A percentile compares a stretch with the other conserved stretches of the same genome.
These are phyloP conservation scores for Cyclotella sp. DNA, from an alignment of 108 stramenopile genomes.

Conservation along the genomic window DNA sequence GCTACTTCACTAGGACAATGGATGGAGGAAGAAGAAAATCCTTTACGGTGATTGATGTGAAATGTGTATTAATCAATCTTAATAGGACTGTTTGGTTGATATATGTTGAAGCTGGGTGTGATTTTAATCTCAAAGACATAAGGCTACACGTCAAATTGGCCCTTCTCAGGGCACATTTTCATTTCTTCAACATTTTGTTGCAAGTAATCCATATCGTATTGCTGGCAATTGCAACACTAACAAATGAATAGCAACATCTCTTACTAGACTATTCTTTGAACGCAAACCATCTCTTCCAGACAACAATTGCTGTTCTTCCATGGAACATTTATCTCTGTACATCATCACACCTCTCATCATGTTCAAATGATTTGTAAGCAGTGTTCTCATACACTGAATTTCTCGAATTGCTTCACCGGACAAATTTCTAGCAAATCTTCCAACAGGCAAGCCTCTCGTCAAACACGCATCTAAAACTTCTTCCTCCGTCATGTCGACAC, in stretches of 20 bases:
- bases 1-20: conserved; percentile 86
- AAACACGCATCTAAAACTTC: conserved; percentile 14
- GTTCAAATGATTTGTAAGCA: conserved; percentile 41
- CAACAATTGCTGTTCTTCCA: neutral
- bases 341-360: conserved; percentile 36
- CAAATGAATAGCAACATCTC: conserved; percentile 37
- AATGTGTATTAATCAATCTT: neutral
- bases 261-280: conserved; percentile 35
- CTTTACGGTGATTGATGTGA: conserved; percentile 17
- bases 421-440: conserved; percentile 1
- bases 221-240: conserved; percentile 41
- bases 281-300: neutral
- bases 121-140: too few species aligned
- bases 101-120: neutral
- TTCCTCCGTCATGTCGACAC: conserved; percentile 11
- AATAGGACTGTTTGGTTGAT: neutral
- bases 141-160: neutral
- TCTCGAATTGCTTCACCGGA: conserved; percentile 7
- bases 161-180: neutral
- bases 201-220: conserved; percentile 19
- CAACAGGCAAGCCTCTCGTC: conserved; percentile 11
- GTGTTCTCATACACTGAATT: conserved; percentile 13
- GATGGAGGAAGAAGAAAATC: conserved; percentile 68
- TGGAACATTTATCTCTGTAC: neutral
- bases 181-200: neutral